A percentile compares a stretch with the other conserved stretches of the same genome.
phyloP scores from a whole-genome alignment of 73 alveolate species.

The Symbiodinium natans region DNA sequence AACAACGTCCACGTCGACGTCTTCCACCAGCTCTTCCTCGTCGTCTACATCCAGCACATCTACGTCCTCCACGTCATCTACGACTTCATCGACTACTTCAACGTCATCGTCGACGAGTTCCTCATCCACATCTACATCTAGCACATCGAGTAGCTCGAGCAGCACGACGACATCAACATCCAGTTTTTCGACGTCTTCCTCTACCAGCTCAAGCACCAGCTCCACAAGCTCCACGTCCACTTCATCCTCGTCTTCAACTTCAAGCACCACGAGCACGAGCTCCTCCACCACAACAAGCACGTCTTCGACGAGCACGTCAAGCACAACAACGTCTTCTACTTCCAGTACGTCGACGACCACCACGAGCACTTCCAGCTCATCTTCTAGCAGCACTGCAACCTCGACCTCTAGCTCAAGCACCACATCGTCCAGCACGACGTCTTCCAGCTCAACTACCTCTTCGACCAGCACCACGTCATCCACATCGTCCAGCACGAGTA shows the following conservation, averaged over 20 bases:
- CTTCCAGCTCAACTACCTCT: not conserved
- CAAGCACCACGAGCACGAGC: not conserved
- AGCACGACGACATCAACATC: not conserved
- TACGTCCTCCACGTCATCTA: not conserved
- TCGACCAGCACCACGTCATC: not conserved
- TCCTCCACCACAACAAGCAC: slow-evolving; percentile 1
- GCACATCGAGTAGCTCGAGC: not conserved
- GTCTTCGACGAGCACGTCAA: too few relatives aligned
- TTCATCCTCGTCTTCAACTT: not conserved
- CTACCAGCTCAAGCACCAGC: not conserved
- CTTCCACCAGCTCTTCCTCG: not conserved
- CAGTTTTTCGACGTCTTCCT: not conserved
- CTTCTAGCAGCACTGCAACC: not conserved
- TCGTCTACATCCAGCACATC: not conserved
- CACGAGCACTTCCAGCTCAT: not conserved
- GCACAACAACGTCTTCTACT: not conserved
- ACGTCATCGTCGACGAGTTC: not conserved
- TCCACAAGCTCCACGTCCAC: not conserved
- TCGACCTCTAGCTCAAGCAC: not conserved
- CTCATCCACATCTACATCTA: slow-evolving; percentile 11
- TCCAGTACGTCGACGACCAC: not conserved
- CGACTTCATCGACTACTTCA: not conserved
- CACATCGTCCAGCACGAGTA: not conserved
- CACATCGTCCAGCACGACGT: not conserved
- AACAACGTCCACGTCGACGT: not conserved